Evolutionary conservation across 2,329 filamentous ascomycete species (phyloP).

Genomic region (Colletotrichum tropicale): DNA sequence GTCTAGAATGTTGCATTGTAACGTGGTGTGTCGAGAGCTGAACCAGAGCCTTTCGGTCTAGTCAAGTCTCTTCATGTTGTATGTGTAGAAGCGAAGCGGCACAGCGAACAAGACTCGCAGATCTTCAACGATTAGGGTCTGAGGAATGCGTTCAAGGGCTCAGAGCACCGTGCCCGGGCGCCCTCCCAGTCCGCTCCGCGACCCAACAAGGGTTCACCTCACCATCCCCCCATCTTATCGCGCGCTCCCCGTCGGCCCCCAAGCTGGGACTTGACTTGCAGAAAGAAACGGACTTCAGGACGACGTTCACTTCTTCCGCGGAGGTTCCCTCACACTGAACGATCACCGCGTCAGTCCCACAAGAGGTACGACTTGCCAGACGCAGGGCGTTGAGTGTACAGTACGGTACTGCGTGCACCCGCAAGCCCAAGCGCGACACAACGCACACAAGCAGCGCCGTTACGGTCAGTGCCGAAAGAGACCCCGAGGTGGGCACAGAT

Average conservation of each 20-base stretch:
- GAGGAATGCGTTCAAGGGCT: background rate
- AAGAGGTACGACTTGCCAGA: background rate
- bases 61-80: background rate
- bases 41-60: background rate
- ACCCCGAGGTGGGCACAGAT: background rate
- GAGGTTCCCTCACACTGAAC: background rate
- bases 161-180: background rate
- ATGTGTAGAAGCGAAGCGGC: background rate
- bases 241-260: background rate
- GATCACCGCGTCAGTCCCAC: background rate
- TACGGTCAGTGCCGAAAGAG: background rate
- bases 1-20: background rate
- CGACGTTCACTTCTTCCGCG: background rate
- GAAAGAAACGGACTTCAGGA: background rate
- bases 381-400: background rate
- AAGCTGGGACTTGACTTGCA: too few relatives aligned
- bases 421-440: background rate
- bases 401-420: background rate
- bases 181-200: background rate
- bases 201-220: background rate
- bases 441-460: background rate
- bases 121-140: background rate
- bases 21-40: background rate
- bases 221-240: background rate
- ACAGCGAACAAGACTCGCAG: background rate